These are phyloP conservation scores for Botryotinia convoluta DNA, from an alignment of 2,329 filamentous ascomycete species.

Conservation along the genomic window DNA sequence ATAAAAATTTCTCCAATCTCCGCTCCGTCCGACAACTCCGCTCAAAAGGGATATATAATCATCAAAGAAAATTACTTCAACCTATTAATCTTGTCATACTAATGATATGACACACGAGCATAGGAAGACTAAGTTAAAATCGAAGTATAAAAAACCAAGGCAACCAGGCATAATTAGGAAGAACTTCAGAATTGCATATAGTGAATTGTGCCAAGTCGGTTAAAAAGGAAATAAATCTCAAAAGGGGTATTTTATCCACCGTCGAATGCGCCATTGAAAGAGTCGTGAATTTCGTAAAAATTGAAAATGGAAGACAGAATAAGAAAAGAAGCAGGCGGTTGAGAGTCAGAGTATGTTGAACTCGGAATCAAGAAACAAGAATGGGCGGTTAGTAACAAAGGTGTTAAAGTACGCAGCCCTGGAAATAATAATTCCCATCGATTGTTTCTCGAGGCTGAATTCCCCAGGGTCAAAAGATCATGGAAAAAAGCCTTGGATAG, in stretches of 20 bases:
- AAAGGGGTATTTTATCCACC: constrained; percentile 9
- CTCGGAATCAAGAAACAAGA: neutral
- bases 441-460: neutral
- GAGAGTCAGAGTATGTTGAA: neutral
- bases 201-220: neutral
- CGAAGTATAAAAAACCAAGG: neutral
- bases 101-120: neutral
- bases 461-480: neutral
- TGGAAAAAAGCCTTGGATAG: neutral
- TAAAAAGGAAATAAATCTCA: neutral
- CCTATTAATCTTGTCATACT: neutral
- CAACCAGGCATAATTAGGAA: neutral
- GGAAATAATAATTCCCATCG: no score
- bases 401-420: neutral
- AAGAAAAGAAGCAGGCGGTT: neutral
- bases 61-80: neutral
- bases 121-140: neutral
- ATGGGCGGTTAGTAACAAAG: neutral
- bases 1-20: neutral
- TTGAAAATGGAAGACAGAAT: neutral
- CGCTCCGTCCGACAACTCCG: neutral
- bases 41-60: neutral
- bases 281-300: constrained; percentile 4
- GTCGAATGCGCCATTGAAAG: neutral
- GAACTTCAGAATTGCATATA: neutral